Evolutionary conservation across 2,329 filamentous ascomycete genomes (phyloP).

Genomic region (Beauveria sp.): DNA sequence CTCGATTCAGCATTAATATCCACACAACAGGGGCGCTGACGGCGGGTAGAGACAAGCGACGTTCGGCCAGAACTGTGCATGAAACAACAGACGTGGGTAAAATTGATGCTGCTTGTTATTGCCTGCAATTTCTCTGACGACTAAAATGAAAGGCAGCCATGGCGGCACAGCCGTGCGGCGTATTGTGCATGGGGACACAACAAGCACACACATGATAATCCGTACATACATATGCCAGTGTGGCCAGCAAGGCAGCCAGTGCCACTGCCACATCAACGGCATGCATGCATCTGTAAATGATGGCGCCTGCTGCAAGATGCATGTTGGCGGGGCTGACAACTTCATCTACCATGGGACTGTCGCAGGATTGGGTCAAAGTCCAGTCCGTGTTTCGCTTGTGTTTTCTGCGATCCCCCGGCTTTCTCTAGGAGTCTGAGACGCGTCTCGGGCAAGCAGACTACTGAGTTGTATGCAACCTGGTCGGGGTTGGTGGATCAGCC

Average conservation of each 20-base stretch:
- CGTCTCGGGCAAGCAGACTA: background rate
- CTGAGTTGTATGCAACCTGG: background rate
- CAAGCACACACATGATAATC: background rate
- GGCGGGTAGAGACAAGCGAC: background rate
- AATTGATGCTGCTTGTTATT: too few relatives aligned
- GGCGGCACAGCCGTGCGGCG: background rate
- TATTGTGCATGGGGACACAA: background rate
- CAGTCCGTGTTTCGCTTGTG: constrained; percentile 7
- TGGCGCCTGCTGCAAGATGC: background rate
- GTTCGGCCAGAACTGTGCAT: background rate
- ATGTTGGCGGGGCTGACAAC: constrained; percentile 2
- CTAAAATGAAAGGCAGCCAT: too few relatives aligned
- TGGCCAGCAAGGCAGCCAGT: background rate
- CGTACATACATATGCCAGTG: background rate
- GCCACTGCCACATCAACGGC: background rate
- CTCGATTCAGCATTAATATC: background rate
- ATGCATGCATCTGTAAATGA: constrained; percentile 7
- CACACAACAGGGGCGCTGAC: background rate
- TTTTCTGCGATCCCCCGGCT: background rate
- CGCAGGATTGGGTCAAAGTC: constrained; percentile 2
- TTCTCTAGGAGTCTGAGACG: background rate
- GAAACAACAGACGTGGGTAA: background rate
- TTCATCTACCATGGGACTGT: background rate
- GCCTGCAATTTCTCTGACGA: too few relatives aligned
- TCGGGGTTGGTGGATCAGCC: background rate